phyloP scores from a whole-genome alignment of 129 eudicot species.

The Mikania micrantha region DNA sequence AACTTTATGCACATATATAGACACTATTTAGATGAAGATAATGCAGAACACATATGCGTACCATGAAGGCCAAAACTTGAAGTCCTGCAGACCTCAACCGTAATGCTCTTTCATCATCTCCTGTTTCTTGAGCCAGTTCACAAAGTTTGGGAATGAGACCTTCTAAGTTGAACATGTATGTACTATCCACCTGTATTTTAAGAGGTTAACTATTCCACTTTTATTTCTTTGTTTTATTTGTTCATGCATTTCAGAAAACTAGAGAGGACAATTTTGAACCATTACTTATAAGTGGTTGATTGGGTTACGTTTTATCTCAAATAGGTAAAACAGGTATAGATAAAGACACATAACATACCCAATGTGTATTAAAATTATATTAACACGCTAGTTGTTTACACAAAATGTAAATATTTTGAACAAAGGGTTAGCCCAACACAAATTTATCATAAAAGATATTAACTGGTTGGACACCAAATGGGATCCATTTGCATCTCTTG shows the following conservation, averaged over 20 bases:
- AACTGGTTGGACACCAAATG: neutral
- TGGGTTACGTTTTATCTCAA: neutral
- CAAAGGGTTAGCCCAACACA: neutral
- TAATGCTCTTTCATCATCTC: constrained; percentile 59
- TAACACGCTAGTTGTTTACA: neutral
- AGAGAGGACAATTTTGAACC: neutral
- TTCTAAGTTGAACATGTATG: constrained; percentile 76
- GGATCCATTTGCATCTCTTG: neutral
- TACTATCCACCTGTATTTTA: constrained; percentile 49
- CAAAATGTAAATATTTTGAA: neutral
- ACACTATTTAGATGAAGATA: constrained; percentile 6
- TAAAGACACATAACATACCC: neutral
- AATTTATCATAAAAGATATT: neutral
- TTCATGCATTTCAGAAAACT: neutral
- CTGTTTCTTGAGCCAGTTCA: constrained; percentile 70
- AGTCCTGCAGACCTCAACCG: constrained; percentile 70
- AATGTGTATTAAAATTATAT: neutral
- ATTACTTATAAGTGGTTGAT: neutral
- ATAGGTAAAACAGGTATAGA: neutral
- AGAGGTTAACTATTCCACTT: neutral
- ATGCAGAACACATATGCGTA: constrained; percentile 13
- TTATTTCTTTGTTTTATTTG: neutral
- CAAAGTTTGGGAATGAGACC: constrained; percentile 77
- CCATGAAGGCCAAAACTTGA: constrained; percentile 66
- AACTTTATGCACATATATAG: neutral